A percentile compares a stretch with the other conserved stretches of the same genome.
Conservation (phyloP, 106 monocot species). For the Vanilla planifolia region DNA sequence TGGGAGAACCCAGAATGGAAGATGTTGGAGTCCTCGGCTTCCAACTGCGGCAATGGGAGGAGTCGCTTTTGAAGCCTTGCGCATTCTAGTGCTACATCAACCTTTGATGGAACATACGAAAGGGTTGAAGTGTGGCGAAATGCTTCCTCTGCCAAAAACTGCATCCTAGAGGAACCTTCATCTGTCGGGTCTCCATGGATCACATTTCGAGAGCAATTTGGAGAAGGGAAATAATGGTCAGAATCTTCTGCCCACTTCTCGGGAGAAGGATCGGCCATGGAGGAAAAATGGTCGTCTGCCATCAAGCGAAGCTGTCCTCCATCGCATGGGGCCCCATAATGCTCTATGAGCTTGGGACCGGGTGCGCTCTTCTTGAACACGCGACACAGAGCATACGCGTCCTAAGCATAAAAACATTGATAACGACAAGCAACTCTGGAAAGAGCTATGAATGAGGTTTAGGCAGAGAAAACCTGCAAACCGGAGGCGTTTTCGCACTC, state of each 20-base stretch:
- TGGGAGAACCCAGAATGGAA: slow-evolving; percentile 17
- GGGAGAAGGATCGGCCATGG: slow-evolving; percentile 23
- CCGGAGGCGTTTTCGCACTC: slow-evolving; percentile 69
- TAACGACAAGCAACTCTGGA: too few species aligned
- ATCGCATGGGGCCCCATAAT: slow-evolving; percentile 45
- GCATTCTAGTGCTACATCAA: slow-evolving; percentile 82
- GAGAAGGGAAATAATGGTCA: slow-evolving; percentile 9
- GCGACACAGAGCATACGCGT: slow-evolving; percentile 77
- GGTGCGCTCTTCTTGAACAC: slow-evolving; percentile 80
- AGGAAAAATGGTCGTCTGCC: slow-evolving; percentile 28
- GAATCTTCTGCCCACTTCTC: slow-evolving; percentile 39
- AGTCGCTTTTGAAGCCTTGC: slow-evolving; percentile 79
- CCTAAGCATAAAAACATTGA: slow-evolving; percentile 20
- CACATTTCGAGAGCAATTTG: slow-evolving; percentile 5
- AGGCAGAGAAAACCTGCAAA: too few species aligned
- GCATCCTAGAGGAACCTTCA: slow-evolving; percentile 60
- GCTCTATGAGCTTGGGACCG: slow-evolving; percentile 74
- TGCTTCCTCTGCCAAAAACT: slow-evolving; percentile 59
- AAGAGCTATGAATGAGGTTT: too few species aligned
- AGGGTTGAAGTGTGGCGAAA: slow-evolving; percentile 29
- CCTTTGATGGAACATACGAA: slow-evolving; percentile 68
- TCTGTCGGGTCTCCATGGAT: slow-evolving; percentile 11
- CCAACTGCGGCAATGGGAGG: slow-evolving; percentile 61
- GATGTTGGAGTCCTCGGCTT: slow-evolving; percentile 50
- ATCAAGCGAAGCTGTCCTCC: slow-evolving; percentile 26